phyloP scores from a whole-genome alignment of 2,329 filamentous ascomycete species.

The Botrytis galanthina region DNA sequence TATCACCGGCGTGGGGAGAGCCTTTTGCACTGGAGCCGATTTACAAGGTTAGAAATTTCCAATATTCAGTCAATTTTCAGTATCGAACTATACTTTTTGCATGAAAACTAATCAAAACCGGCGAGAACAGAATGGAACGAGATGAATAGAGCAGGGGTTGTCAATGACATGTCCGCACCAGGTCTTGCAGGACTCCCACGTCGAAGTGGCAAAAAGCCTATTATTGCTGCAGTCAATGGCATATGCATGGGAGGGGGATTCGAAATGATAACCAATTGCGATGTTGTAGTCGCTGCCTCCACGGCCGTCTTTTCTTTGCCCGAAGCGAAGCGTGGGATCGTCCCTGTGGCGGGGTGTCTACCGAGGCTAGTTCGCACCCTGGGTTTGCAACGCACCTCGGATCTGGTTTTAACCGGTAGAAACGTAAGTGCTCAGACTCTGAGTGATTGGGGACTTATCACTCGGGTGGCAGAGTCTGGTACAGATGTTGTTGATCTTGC shows the following conservation, averaged over 20 bases:
- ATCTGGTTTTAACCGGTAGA: slow-evolving; percentile 65
- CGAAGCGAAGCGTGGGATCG: slow-evolving; percentile 67
- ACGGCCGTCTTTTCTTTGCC: slow-evolving; percentile 64
- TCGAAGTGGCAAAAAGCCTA: slow-evolving; percentile 64
- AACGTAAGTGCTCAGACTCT: slow-evolving; percentile 58
- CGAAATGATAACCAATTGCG: slow-evolving; percentile 69
- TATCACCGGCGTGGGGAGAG: slow-evolving; percentile 58
- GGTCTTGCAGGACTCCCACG: slow-evolving; percentile 49
- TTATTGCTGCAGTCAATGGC: slow-evolving; percentile 73
- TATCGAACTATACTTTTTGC: slow-evolving; percentile 33
- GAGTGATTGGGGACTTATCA: slow-evolving; percentile 63
- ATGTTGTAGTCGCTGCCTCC: slow-evolving; percentile 62
- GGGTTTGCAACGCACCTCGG: slow-evolving; percentile 64
- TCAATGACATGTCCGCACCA: slow-evolving; percentile 33
- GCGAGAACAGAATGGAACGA: slow-evolving; percentile 51
- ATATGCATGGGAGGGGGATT: slow-evolving; percentile 70
- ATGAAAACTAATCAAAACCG: slow-evolving; percentile 17
- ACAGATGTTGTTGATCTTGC: slow-evolving; percentile 53
- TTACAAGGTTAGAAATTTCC: slow-evolving; percentile 46
- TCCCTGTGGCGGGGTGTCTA: slow-evolving; percentile 66
- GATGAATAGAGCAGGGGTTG: slow-evolving; percentile 26
- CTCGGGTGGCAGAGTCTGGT: slow-evolving; percentile 52
- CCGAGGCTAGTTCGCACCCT: slow-evolving; percentile 63
- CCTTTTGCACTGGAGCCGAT: slow-evolving; percentile 66
- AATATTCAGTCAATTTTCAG: slow-evolving; percentile 44